Base-by-base conservation (phyloP, 139 green algal genomes). In the Chlorella sp. region DNA sequence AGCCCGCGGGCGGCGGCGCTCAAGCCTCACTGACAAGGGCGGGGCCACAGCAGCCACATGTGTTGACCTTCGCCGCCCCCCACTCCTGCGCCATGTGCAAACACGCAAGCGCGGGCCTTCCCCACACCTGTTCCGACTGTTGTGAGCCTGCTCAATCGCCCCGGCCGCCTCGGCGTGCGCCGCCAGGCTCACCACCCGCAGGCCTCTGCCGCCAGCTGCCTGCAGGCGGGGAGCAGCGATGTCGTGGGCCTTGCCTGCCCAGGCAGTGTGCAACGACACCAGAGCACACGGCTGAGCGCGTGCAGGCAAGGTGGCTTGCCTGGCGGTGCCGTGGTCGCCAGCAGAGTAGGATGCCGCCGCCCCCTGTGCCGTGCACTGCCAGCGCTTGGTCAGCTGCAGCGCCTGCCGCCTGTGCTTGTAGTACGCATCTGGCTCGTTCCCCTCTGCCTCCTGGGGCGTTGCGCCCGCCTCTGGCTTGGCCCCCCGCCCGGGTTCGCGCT, bases 141-240 rank as follows among this genome's bases (percentile, higher is more conserved):
- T 86, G 71, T 83, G 77, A 38, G 69, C 76, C 15, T 40, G 31
- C 58, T 79, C 68, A 35, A 85, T 85, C 25, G 41, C 21, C 35
- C 51, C 36, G 5, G 80, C 80, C 8, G 80, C 80, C 29, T 55
- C 69, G 7, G 50, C 75, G 53, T 85, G 80, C 7, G 74, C 80
- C 33, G 42, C 36, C 69, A 82, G 55, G 0, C 62, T 71, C 41
- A 51, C 65, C 25, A 25, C 4, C 38, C 79, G 73, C 58, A 84
- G 36, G 73, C 79, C 48, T 84, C 56, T 14, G 35, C 53, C 4
- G 79, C 79, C 43, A 77, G 36, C 23, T 42, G 31, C 17, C n/a
- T n/a, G n/a, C n/a, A n/a, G n/a, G n/a, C n/a, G n/a, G n/a, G n/a
- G n/a, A n/a, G n/a, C n/a, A n/a, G n/a, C n/a, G n/a, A n/a, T n/a